Percentiles rank a stretch among this genome's conserved stretches.
Conservation (phyloP, 371 early-diverging fungal genomes). For the Lichtheimia hyalospora region DNA sequence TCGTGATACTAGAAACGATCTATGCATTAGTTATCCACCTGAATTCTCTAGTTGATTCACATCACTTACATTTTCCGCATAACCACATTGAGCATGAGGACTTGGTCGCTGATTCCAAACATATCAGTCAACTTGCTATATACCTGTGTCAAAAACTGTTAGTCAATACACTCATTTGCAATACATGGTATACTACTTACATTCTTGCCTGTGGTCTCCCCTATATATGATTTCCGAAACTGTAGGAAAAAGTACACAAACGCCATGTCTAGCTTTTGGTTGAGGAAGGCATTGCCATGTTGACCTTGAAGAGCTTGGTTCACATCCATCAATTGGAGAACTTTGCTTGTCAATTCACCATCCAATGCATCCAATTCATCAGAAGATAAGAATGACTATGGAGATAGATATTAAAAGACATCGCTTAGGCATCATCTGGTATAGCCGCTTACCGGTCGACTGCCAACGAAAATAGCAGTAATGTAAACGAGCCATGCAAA, state of each 20-base stretch:
- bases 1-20: conserved; percentile 9
- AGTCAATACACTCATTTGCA: neutral
- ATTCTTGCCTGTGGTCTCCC: conserved; percentile 44
- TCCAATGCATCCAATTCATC: conserved; percentile 67
- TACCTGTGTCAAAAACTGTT: conserved; percentile 31
- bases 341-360: conserved; percentile 62
- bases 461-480: conserved; percentile 70
- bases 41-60: too few species aligned
- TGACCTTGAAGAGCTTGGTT: conserved; percentile 46
- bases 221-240: conserved; percentile 79
- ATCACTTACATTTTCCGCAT: conserved; percentile 63
- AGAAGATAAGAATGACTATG: conserved; percentile 59
- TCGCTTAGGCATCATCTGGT: neutral
- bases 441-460: conserved; percentile 52
- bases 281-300: conserved; percentile 40
- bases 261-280: conserved; percentile 70
- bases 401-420: neutral
- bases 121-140: conserved; percentile 54
- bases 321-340: conserved; percentile 58
- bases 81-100: conserved; percentile 61
- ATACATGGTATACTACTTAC: conserved; percentile 3
- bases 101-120: conserved; percentile 58
- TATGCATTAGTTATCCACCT: neutral
- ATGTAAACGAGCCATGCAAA: conserved; percentile 85
- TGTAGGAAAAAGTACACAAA: conserved; percentile 77